Conservation (phyloP, 2,329 filamentous ascomycete genomes). For the Chaetomium strumarium region DNA sequence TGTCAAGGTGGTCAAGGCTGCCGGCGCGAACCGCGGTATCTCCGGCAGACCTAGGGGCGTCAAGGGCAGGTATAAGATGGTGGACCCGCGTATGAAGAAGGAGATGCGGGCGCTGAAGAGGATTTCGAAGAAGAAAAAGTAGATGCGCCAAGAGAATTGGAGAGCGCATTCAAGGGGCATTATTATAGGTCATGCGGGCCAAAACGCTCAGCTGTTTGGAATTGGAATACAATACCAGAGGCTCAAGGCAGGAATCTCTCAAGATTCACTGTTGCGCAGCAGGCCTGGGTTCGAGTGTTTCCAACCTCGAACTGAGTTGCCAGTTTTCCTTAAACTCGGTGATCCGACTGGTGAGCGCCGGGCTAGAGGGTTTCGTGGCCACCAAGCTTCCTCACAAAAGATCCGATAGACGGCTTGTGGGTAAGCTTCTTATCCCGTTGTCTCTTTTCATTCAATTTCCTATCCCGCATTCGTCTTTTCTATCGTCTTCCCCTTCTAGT, state of each 20-base stretch:
- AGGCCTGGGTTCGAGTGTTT: no score
- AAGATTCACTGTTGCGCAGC: no score
- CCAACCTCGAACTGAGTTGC: no score
- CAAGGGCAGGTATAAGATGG: constrained; percentile 96
- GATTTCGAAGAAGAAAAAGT: constrained; percentile 58
- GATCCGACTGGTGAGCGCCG: no score
- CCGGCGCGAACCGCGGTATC: constrained; percentile 76
- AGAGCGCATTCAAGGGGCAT: not conserved
- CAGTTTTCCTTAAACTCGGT: no score
- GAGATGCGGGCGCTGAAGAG: constrained; percentile 85
- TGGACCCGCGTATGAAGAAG: constrained; percentile 94
- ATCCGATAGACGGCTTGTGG: no score
- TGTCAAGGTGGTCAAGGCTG: constrained; percentile 84
- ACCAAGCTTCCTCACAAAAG: no score
- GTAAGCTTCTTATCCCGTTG: no score
- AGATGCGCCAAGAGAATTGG: not conserved
- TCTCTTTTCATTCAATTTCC: no score
- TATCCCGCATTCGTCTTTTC: no score
- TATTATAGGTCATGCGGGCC: not conserved
- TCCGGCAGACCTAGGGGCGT: constrained; percentile 83
- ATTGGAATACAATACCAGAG: constrained; percentile 4
- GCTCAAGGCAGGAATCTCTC: not conserved
- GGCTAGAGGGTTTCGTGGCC: no score
- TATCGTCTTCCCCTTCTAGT: no score
- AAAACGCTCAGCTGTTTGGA: not conserved